Evolutionary conservation across 2,329 filamentous ascomycete genomes (phyloP), one percentile per base, ranked within the genome.

Genomic region (Ascochyta fabae): DNA sequence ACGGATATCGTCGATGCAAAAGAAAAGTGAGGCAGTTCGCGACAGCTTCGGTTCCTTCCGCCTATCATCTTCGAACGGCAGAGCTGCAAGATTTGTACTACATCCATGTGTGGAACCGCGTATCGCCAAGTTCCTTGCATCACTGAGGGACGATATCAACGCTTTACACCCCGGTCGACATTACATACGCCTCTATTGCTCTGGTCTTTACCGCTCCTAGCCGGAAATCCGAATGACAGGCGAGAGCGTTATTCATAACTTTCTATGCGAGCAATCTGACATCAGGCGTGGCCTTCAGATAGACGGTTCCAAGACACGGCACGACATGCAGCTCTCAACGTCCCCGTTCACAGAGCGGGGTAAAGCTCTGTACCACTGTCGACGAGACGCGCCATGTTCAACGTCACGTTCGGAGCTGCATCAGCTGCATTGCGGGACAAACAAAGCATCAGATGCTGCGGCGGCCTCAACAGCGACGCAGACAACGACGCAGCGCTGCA

Each of bases 51-150:
- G 51, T 22, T 55, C 34, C 16, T 35, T 48, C 52, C 24, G 41
- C 47, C 38, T 33, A 43, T 51, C 43, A 45, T 35, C 34, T 41
- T 41, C 47, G 26, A 53, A 23, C 44, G 45, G 27, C 34, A 50
- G 41, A 51, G 49, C 42, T 57, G 39, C 41, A 40, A 52, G 45
- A 59, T 56, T 39, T 42, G 58, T 64, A 53, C 45, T 35, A 46
- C 53, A 19, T 35, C 40, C 16, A 47, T 52, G 47, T 51, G 45
- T 29, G 35, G 45, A 56, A 48, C 44, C 33, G 35, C 52, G 34
- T 40, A 54, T 56, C 35, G 59, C 55, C 56, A 60, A 60, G 58
- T 53, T 41, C 48, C 29, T 56, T 55, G 55, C 52, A 51, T 47
- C 50, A 55, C 36, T 22, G 41, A 43, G 35, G 36, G 43, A 55